Conservation (phyloP, 2,329 filamentous ascomycete genomes). For the Fusarium concolor region DNA sequence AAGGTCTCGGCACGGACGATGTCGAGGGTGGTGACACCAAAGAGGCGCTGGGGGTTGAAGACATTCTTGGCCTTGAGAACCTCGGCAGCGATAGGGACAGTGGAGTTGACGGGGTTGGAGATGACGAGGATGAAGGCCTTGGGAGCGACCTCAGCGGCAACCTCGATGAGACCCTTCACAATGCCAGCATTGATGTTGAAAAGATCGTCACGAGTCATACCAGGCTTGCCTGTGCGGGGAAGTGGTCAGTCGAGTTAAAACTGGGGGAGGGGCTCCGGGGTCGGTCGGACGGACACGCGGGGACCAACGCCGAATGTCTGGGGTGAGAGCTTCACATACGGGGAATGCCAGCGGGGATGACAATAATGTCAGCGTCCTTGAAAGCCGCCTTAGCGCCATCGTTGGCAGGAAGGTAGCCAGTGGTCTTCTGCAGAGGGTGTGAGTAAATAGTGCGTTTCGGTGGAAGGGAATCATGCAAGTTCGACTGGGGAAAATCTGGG, state of each 20-base stretch:
- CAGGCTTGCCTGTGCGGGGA: constrained; percentile 82
- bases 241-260: constrained; percentile 37
- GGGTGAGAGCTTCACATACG: constrained; percentile 68
- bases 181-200: constrained; percentile 99
- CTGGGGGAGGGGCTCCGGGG: constrained; percentile 28
- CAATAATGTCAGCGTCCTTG: constrained; percentile 92
- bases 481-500: constrained; percentile 28
- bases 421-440: constrained; percentile 73
- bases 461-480: constrained; percentile 36
- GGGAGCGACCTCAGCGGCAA: constrained; percentile 86
- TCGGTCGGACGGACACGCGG: constrained; percentile 38
- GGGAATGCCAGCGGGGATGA: constrained; percentile 98
- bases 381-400: constrained; percentile 88
- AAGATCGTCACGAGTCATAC: constrained; percentile 98
- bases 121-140: constrained; percentile 97
- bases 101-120: constrained; percentile 99
- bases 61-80: constrained; percentile 93
- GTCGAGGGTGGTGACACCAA: constrained; percentile 98
- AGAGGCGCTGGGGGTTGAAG: constrained; percentile 95
- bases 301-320: constrained; percentile 25
- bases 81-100: constrained; percentile 96
- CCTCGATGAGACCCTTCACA: constrained; percentile 92
- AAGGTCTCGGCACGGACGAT: constrained; percentile 99
- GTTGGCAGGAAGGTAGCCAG: constrained; percentile 87
- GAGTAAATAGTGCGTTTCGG: constrained; percentile 44